Percentiles rank a stretch among this genome's conserved stretches.
These are phyloP conservation scores for Brettanomyces anomalus DNA, from an alignment of 805 yeast genomes.

Conservation along the genomic window DNA sequence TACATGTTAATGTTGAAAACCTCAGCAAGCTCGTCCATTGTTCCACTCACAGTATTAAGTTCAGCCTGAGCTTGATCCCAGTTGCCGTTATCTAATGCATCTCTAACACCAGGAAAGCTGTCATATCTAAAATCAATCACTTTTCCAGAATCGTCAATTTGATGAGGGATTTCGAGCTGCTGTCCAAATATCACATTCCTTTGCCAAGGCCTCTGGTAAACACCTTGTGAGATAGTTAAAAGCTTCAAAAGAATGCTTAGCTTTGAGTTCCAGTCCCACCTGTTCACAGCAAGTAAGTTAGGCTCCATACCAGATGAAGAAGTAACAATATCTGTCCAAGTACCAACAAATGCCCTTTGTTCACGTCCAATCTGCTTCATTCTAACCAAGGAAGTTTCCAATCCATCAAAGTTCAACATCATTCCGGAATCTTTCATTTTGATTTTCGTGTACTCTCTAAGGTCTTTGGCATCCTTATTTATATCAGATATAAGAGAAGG, in stretches of 20 bases:
- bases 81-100: constrained; percentile 43
- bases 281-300: constrained; percentile 53
- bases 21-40: constrained; percentile 17
- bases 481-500: constrained; percentile 36
- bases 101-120: constrained; percentile 72
- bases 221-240: constrained; percentile 37
- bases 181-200: constrained; percentile 65
- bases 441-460: constrained; percentile 30
- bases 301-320: constrained; percentile 62
- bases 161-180: constrained; percentile 44
- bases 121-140: constrained; percentile 39
- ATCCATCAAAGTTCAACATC: constrained; percentile 19
- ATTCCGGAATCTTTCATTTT: constrained; percentile 4
- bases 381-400: constrained; percentile 22
- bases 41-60: constrained; percentile 32
- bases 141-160: constrained; percentile 16
- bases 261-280: constrained; percentile 79
- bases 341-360: constrained; percentile 45
- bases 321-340: constrained; percentile 53
- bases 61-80: constrained; percentile 48
- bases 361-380: constrained; percentile 37
- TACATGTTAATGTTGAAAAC: neutral
- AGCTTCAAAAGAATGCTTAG: constrained; percentile 45
- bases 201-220: constrained; percentile 52
- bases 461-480: constrained; percentile 34